Base-by-base conservation (phyloP, 345 rosid species). In the Hibiscus tridactylites region DNA sequence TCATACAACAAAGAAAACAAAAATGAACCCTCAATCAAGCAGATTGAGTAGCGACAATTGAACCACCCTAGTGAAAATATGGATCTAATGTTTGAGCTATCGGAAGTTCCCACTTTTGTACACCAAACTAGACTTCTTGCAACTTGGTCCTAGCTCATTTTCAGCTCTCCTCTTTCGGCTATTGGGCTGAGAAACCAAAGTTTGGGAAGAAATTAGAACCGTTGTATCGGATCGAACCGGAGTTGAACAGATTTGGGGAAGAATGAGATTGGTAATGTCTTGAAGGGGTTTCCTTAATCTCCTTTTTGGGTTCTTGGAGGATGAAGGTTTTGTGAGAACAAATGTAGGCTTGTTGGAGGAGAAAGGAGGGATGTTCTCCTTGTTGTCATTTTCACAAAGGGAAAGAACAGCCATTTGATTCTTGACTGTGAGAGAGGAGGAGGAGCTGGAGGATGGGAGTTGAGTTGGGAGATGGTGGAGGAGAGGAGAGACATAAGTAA, bases 331-430 rank as follows among this genome's bases (percentile, higher is more conserved):
- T 1, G 65, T 19, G 31, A 26, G 15, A 3, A 31, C 17, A 12
- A 15, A 4, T 5, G 58, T 0, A 21, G 61, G 31, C 19, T 75
- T 79, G 17, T 72, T 49, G n/a, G 80, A 53, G 61, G 59, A 57
- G 77, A 64, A 54, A 56, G 78, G 78, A 72, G 75, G 76, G 71
- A 68, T 37, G 73, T 82, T 84, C 65, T 84, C 84, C 50, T 80
- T 80, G 57, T 76, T 76, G n/a, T 29, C 73, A 78, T 59, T 5
- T 47, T 74, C 76, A 49, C 13, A 26, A 6, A 72, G 28, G 60
- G 46, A 46, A 46, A 74, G 49, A 19, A 72, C 19, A 46, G 77
- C 81, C 82, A 80, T 82, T 58, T 67, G 71, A 46, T 2, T 12
- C 3, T 16, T 13, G 5, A 28, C 1, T 2, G 31, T 31, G 60